Percentiles rank a stretch among this genome's conserved stretches.
Evolutionary conservation across 371 early-diverging fungal genomes (phyloP).

Genomic region (Dichotomocladium elegans): DNA sequence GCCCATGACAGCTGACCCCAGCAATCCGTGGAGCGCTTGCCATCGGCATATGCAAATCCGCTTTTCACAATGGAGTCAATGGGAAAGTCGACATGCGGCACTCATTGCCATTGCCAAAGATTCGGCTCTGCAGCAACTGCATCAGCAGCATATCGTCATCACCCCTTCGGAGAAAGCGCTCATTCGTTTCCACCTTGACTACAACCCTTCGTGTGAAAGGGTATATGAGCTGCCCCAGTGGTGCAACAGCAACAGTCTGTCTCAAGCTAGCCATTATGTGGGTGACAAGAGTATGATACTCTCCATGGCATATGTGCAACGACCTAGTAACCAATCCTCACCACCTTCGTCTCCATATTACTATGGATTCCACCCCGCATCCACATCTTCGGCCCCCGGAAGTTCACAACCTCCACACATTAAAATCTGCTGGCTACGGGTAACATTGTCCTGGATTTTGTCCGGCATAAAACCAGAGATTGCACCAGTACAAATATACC

Average conservation of each 20-base stretch:
- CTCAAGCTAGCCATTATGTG: constrained; percentile 16
- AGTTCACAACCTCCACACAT: constrained; percentile 25
- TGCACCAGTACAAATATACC: constrained; percentile 26
- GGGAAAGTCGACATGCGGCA: too few species aligned
- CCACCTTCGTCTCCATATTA: constrained; percentile 7
- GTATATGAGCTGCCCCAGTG: constrained; percentile 30
- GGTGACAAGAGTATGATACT: constrained; percentile 43
- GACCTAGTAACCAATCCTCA: not conserved
- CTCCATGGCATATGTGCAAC: constrained; percentile 21
- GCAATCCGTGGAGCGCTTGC: constrained; percentile 16
- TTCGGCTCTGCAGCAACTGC: too few species aligned
- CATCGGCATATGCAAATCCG: constrained; percentile 29
- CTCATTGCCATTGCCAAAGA: not conserved
- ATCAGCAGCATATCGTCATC: constrained; percentile 1
- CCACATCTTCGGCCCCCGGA: constrained; percentile 6
- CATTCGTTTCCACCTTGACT: constrained; percentile 29
- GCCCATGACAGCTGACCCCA: not conserved
- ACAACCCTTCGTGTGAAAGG: constrained; percentile 38
- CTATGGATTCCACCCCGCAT: constrained; percentile 1
- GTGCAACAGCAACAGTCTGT: constrained; percentile 2
- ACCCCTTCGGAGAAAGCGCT: constrained; percentile 28
- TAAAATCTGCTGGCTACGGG: constrained; percentile 30
- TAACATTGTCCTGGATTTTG: constrained; percentile 36
- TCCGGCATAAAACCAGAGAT: constrained; percentile 25
- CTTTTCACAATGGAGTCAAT: constrained; percentile 25